These are phyloP conservation scores for Endocladia muricata DNA, from an alignment of 31 red algal genomes.

Conservation along the genomic window DNA sequence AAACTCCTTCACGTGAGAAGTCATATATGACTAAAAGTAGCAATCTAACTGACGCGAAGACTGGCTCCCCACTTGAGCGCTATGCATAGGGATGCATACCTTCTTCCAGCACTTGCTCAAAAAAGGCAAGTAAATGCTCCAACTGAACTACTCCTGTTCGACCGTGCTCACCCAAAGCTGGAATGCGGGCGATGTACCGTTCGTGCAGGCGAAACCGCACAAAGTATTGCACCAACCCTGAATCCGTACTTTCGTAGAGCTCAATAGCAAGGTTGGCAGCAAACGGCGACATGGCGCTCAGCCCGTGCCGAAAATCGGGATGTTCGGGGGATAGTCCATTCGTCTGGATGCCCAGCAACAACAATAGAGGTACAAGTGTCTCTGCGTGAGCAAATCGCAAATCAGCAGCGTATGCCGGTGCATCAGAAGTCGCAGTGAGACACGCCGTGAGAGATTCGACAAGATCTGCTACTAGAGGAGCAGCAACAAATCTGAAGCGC, in stretches of 20 bases:
- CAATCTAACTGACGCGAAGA: neutral
- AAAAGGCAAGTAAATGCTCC: conserved; percentile 30
- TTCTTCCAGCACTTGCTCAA: conserved; percentile 35
- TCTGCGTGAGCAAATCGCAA: conserved; percentile 74
- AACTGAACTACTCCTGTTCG: conserved; percentile 28
- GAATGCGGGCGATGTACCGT: conserved; percentile 48
- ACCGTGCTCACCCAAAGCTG: conserved; percentile 41
- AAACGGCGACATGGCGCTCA: conserved; percentile 58
- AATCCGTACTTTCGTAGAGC: conserved; percentile 29
- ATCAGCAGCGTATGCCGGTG: conserved; percentile 41
- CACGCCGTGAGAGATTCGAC: conserved; percentile 40
- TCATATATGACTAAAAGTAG: neutral
- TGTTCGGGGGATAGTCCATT: conserved; percentile 26
- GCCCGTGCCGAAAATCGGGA: conserved; percentile 21
- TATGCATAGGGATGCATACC: conserved; percentile 40
- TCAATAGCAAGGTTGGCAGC: conserved; percentile 55
- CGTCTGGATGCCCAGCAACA: conserved; percentile 56
- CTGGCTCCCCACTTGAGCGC: neutral
- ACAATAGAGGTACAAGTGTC: conserved; percentile 59
- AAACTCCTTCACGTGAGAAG: too few relatives aligned
- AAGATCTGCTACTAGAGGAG: conserved; percentile 53
- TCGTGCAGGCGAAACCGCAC: conserved; percentile 71
- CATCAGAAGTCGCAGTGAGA: conserved; percentile 8
- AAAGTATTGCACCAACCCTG: conserved; percentile 1
- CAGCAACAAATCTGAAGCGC: conserved; percentile 48